These are phyloP conservation scores for Talaromyces verruculosus DNA, from an alignment of 2,329 filamentous ascomycete species.

Conservation along the genomic window DNA sequence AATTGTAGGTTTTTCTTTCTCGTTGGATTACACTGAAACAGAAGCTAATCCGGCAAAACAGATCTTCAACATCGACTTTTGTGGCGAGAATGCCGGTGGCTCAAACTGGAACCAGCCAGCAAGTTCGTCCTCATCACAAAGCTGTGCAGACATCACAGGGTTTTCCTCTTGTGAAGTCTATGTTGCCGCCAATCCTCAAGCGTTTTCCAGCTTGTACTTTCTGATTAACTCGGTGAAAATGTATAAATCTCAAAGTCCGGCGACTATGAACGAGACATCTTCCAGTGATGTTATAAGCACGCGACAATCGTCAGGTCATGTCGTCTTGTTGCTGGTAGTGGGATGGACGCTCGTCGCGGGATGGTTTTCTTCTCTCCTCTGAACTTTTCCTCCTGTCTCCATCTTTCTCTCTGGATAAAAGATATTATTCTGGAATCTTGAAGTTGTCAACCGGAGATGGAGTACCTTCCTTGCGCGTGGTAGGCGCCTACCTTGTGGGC, in stretches of 20 bases:
- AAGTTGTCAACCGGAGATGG: not conserved
- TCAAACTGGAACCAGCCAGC: slow-evolving; percentile 55
- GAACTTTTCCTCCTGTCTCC: not conserved
- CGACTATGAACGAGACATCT: not conserved
- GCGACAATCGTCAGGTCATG: not conserved
- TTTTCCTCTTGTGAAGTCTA: slow-evolving; percentile 65
- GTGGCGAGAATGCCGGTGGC: slow-evolving; percentile 79
- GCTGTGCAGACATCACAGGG: slow-evolving; percentile 60
- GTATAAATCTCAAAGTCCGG: slow-evolving; percentile 44
- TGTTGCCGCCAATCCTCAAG: slow-evolving; percentile 67
- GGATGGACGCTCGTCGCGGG: not conserved
- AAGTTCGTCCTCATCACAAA: slow-evolving; percentile 30
- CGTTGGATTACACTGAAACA: not conserved
- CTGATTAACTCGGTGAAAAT: slow-evolving; percentile 69
- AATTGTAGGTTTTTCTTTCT: slow-evolving; percentile 50
- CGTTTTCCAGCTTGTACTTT: slow-evolving; percentile 75
- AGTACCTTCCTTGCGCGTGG: not conserved
- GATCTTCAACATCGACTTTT: slow-evolving; percentile 74
- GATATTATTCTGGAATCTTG: not conserved
- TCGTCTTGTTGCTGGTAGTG: not conserved
- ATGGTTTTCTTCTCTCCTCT: not conserved
- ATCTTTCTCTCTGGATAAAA: not conserved
- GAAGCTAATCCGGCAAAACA: slow-evolving; percentile 23
- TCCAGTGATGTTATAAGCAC: not conserved
- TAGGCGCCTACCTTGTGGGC: not conserved